These are phyloP conservation scores for Russula lepida DNA, from an alignment of 768 basidiomycete genomes.

Conservation along the genomic window DNA sequence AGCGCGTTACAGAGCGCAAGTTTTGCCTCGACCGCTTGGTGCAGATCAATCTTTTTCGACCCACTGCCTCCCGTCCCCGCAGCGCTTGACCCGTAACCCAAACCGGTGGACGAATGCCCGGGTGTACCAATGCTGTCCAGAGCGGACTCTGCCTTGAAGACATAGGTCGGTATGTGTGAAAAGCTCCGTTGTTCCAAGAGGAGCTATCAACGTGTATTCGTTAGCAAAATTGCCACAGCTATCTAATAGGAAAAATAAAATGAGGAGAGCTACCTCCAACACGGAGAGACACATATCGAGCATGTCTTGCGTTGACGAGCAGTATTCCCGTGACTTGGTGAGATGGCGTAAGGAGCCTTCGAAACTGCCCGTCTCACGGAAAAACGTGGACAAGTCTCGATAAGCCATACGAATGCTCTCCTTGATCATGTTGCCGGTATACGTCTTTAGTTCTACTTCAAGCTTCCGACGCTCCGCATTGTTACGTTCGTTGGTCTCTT, in stretches of 20 bases:
- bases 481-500: slow-evolving; percentile 57
- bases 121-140: slow-evolving; percentile 51
- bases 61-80: slow-evolving; percentile 17
- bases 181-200: slow-evolving; percentile 83
- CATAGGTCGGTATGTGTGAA: slow-evolving; percentile 80
- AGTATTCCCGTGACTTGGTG: slow-evolving; percentile 89
- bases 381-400: slow-evolving; percentile 78
- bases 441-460: slow-evolving; percentile 92
- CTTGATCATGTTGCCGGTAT: slow-evolving; percentile 95
- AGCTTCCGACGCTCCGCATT: slow-evolving; percentile 70
- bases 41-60: slow-evolving; percentile 40
- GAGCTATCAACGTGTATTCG: slow-evolving; percentile 39
- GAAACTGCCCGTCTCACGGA: slow-evolving; percentile 66
- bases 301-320: slow-evolving; percentile 85
- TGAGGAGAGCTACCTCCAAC: slow-evolving; percentile 48
- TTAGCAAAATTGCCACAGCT: slow-evolving; percentile 2
- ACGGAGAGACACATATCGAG: slow-evolving; percentile 86
- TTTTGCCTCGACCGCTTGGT: slow-evolving; percentile 60
- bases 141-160: slow-evolving; percentile 92
- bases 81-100: slow-evolving; percentile 21
- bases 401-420: slow-evolving; percentile 95
- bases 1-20: slow-evolving; percentile 78
- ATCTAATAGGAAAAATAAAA: not conserved
- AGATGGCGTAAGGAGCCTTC: slow-evolving; percentile 67
- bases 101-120: slow-evolving; percentile 14